phyloP scores from a whole-genome alignment of 805 yeast genomes.

The Candida xiaguanensis region DNA sequence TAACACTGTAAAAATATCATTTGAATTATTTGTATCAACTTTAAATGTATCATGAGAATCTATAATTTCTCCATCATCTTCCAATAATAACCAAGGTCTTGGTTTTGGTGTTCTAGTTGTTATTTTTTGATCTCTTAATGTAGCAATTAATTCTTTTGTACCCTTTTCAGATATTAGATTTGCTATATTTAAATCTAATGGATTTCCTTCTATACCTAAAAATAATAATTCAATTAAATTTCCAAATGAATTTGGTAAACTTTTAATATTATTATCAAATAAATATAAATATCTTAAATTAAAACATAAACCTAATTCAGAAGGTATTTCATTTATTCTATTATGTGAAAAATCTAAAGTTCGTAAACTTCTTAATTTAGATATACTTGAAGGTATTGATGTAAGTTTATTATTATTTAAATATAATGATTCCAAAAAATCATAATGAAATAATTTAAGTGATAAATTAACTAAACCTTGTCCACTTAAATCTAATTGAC shows the following conservation, averaged over 20 bases:
- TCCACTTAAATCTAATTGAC: conserved; percentile 87
- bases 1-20: conserved; percentile 64
- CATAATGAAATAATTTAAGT: conserved; percentile 73
- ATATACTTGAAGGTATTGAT: conserved; percentile 62
- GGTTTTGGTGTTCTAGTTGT: conserved; percentile 61
- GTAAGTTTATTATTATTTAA: conserved; percentile 81
- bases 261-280: conserved; percentile 78
- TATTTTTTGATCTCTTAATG: conserved; percentile 80
- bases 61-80: conserved; percentile 66
- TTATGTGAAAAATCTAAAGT: conserved; percentile 85
- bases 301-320: conserved; percentile 79
- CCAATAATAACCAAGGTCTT: conserved; percentile 78
- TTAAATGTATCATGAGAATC: conserved; percentile 29
- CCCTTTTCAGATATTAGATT: conserved; percentile 76
- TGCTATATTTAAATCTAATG: conserved; percentile 62
- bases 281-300: conserved; percentile 77
- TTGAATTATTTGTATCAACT: conserved; percentile 22
- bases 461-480: conserved; percentile 73
- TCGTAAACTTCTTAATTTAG: conserved; percentile 66
- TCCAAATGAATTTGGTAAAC: conserved; percentile 83
- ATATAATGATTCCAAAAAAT: conserved; percentile 81
- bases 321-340: conserved; percentile 65
- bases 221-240: conserved; percentile 78
- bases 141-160: conserved; percentile 74
- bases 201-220: conserved; percentile 92